phyloP scores from a whole-genome alignment of 805 yeast species.

The Aciculoconidium aculeatum region DNA sequence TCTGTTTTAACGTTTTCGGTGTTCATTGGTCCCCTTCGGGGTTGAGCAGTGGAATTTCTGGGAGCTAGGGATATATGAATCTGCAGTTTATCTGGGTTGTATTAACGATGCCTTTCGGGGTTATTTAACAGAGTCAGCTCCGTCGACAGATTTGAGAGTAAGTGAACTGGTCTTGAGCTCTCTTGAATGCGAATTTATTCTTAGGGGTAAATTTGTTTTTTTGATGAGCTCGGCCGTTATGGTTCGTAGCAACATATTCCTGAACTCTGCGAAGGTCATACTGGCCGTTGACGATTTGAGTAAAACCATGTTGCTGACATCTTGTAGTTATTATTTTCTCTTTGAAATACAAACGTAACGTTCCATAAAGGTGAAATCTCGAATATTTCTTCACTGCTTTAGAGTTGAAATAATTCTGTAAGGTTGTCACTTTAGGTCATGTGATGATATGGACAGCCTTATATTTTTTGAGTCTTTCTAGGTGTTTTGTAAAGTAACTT shows the following conservation, averaged over 20 bases:
- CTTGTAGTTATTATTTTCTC: too few species aligned
- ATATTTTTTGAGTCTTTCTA: too few species aligned
- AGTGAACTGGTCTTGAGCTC: slow-evolving; percentile 65
- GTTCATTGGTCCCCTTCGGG: slow-evolving; percentile 39
- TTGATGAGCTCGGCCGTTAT: slow-evolving; percentile 62
- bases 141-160: slow-evolving; percentile 92
- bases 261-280: slow-evolving; percentile 93
- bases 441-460: too few species aligned
- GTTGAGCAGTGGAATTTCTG: slow-evolving; percentile 42
- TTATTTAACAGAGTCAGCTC: slow-evolving; percentile 83
- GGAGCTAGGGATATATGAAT: slow-evolving; percentile 16
- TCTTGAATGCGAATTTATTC: slow-evolving; percentile 29
- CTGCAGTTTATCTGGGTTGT: slow-evolving; percentile 8
- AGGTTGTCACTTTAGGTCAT: too few species aligned
- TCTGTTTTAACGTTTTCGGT: slow-evolving; percentile 17
- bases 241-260: slow-evolving; percentile 95
- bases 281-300: slow-evolving; percentile 95
- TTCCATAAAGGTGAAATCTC: too few species aligned
- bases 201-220: too few species aligned
- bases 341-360: too few species aligned
- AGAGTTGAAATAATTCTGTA: too few species aligned
- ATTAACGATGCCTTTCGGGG: slow-evolving; percentile 20
- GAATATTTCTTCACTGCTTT: too few species aligned
- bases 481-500: too few species aligned
- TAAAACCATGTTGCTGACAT: slow-evolving; percentile 99